Evolutionary conservation across 805 yeast genomes (phyloP).

Genomic region (Scheffersomyces spartinae): DNA sequence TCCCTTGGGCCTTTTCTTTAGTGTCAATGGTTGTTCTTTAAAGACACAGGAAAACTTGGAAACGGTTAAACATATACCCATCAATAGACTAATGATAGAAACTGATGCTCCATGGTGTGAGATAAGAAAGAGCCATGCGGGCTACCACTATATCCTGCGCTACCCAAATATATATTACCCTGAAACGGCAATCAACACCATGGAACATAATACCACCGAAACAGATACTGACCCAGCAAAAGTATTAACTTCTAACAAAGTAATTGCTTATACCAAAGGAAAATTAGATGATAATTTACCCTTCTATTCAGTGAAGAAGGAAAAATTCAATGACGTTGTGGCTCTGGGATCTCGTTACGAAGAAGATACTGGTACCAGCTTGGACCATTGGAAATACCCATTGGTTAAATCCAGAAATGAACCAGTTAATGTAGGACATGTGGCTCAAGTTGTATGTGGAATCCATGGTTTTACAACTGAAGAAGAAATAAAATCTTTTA

Average conservation of each 20-base stretch:
- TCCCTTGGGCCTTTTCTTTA: slow-evolving; percentile 52
- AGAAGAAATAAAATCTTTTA: slow-evolving; percentile 16
- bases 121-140: slow-evolving; percentile 70
- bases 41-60: slow-evolving; percentile 63
- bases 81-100: slow-evolving; percentile 64
- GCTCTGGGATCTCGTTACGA: too few relatives aligned
- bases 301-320: slow-evolving; percentile 54
- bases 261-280: slow-evolving; percentile 10
- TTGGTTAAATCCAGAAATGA: slow-evolving; percentile 81
- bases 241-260: slow-evolving; percentile 4
- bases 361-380: slow-evolving; percentile 3
- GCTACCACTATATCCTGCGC: slow-evolving; percentile 43
- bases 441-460: slow-evolving; percentile 42
- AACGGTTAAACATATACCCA: slow-evolving; percentile 59
- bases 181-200: slow-evolving; percentile 4
- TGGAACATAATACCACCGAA: slow-evolving; percentile 1
- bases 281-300: slow-evolving; percentile 44
- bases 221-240: slow-evolving; percentile 2
- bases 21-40: slow-evolving; percentile 90
- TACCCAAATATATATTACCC: slow-evolving; percentile 53
- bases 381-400: slow-evolving; percentile 18
- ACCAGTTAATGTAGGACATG: slow-evolving; percentile 76
- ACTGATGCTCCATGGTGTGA: slow-evolving; percentile 99
- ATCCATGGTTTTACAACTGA: slow-evolving; percentile 18
- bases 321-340: slow-evolving; percentile 33